Conservation (phyloP, 2,329 filamentous ascomycete species). For the Penicillium verrucosum region DNA sequence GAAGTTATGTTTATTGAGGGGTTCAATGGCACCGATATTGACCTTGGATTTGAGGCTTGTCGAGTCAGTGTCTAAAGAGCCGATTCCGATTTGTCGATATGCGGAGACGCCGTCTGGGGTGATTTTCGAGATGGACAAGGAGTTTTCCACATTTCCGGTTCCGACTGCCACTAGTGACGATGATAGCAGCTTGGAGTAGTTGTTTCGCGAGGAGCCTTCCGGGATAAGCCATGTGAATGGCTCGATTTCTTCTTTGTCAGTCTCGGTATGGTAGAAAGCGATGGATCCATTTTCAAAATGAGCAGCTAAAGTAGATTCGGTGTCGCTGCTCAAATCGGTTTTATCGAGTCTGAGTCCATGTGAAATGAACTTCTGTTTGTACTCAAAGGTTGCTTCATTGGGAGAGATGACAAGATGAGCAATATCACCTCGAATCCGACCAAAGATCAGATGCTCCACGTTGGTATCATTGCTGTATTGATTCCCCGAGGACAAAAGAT, state of each 20-base stretch:
- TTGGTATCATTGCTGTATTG: conserved; percentile 36
- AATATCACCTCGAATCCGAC: conserved; percentile 56
- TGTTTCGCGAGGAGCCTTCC: conserved; percentile 35
- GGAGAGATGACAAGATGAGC: conserved; percentile 37
- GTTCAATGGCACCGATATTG: conserved; percentile 37
- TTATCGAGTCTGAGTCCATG: conserved; percentile 46
- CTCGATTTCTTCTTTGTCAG: conserved; percentile 31
- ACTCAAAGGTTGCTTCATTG: conserved; percentile 27
- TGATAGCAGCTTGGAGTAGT: conserved; percentile 54
- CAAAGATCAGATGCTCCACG: conserved; percentile 51
- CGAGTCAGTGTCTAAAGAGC: conserved; percentile 31
- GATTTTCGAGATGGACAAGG: conserved; percentile 52
- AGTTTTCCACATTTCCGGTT: conserved; percentile 41
- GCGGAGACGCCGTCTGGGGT: conserved; percentile 43
- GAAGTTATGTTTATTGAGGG: conserved; percentile 28
- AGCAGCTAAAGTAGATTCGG: conserved; percentile 49
- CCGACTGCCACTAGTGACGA: conserved; percentile 52
- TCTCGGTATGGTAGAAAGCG: conserved; percentile 46
- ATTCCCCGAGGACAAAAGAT: conserved; percentile 46
- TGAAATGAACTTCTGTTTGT: conserved; percentile 45
- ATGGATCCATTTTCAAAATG: conserved; percentile 50
- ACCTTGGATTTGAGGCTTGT: conserved; percentile 22
- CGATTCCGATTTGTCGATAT: conserved; percentile 39
- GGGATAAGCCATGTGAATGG: conserved; percentile 35
- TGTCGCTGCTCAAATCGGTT: conserved; percentile 45